phyloP scores from a whole-genome alignment of 352 stramenopile species.

The Halophytophthora batemanensis region DNA sequence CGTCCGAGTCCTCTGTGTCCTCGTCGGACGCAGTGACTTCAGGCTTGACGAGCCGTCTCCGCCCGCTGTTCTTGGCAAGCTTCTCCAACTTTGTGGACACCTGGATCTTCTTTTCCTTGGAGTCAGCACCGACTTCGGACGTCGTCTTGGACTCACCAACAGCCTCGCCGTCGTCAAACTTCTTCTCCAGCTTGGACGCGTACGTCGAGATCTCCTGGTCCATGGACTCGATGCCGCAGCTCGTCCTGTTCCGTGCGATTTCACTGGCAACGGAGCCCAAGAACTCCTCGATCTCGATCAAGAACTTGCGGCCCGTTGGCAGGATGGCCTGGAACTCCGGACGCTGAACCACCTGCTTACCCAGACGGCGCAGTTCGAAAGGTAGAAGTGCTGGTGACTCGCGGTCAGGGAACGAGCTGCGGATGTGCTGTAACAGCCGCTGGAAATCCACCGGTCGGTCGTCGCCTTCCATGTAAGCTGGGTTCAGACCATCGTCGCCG shows the following conservation, averaged over 20 bases:
- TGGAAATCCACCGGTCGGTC: constrained; percentile 97
- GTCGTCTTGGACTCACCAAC: constrained; percentile 19
- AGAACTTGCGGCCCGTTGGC: constrained; percentile 86
- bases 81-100: constrained; percentile 66
- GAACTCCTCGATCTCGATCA: constrained; percentile 89
- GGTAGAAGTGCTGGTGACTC: constrained; percentile 69
- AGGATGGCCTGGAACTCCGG: constrained; percentile 81
- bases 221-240: constrained; percentile 61
- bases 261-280: constrained; percentile 60
- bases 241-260: constrained; percentile 50
- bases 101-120: constrained; percentile 55
- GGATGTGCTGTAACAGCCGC: constrained; percentile 90
- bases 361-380: constrained; percentile 80
- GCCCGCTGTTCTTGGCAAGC: constrained; percentile 36
- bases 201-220: constrained; percentile 66
- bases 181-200: constrained; percentile 57
- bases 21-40: constrained; percentile 32
- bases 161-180: constrained; percentile 56
- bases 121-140: constrained; percentile 13
- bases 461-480: constrained; percentile 94
- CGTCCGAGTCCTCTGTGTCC: constrained; percentile 48
- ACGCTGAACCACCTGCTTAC: constrained; percentile 83
- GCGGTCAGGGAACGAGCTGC: constrained; percentile 69
- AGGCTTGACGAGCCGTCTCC: constrained; percentile 52
- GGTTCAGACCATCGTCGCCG: constrained; percentile 98